Evolutionary conservation across 83 land plant species (phyloP).

Genomic region (Picea engelmannii): DNA sequence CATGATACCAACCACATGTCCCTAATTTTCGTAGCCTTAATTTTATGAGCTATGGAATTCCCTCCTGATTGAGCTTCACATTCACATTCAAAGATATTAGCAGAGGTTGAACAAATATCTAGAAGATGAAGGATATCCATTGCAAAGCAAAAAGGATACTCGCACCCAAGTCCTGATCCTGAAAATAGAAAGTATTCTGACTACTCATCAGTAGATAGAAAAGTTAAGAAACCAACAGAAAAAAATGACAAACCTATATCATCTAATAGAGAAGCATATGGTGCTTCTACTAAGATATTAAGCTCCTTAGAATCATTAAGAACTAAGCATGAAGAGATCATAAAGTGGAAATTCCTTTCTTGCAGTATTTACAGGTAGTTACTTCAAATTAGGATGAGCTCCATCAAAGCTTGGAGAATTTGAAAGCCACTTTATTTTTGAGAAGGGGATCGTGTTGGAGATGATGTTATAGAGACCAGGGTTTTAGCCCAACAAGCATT

Average conservation of each 20-base stretch:
- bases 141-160: background rate
- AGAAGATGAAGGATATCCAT: background rate
- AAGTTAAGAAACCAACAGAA: no score
- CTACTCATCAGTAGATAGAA: no score
- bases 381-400: background rate
- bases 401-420: background rate
- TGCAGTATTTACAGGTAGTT: background rate
- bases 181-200: no score
- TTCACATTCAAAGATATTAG: no score
- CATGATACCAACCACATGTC: no score
- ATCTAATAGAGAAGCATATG: background rate
- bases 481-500: no score
- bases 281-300: background rate
- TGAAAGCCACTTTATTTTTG: background rate
- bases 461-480: background rate
- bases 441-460: slow-evolving; percentile 7
- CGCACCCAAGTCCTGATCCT: background rate
- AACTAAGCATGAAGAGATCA: slow-evolving; percentile 2
- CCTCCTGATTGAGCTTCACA: no score
- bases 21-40: no score
- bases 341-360: background rate
- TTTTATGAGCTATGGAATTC: no score
- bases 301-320: background rate
- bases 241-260: background rate
- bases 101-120: background rate